Base-by-base conservation (phyloP, 2,329 filamentous ascomycete genomes). In the Emmonsiellopsis sp. region DNA sequence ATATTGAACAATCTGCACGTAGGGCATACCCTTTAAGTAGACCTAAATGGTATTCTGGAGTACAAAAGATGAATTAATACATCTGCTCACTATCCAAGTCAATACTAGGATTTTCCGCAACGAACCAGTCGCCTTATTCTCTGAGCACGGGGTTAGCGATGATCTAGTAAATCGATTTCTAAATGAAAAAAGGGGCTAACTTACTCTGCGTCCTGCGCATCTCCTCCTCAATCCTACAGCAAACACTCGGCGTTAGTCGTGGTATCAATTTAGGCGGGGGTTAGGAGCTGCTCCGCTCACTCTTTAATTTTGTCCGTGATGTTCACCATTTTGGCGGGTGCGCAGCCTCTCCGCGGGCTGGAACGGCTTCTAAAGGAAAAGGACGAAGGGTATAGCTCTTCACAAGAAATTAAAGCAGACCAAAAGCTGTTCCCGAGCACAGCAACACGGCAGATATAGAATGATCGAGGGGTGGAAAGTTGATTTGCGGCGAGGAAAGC, bases 221-320 rank as follows among this genome's bases (percentile, higher is more conserved):
- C 86, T 98, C 93, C 75, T 95, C 91, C 82, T 98, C 93, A 66
- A 98, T 98, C 84, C 92, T 96, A 62, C 53, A 52, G n/a, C 54
- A 50, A 44, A 63, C 65, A 55, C 55, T 14, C 36, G 34, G 36
- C 11, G 33, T 49, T 40, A 49, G 36, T 14, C 36, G 14, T 7
- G 11, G 3, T n/a, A 34, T 21, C 40, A 21, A 17, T 39, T 5
- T 27, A 6, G 36, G 43, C 2, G 31, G 3, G 11, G 13, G 11
- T 44, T 32, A 21, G 13, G 13, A 14, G 11, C n/a, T 48, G 45
- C 33, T 14, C 47, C 13, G 9, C 85, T 66, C 74, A 95, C 92
- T 97, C 93, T 80, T 98, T 98, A 77, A 98, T 98, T 81, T 95
- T 97, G 53, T 98, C 94, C 61, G 93, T 97, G 62, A 98, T 98